Conservation (phyloP, 208 protist genomes). For the Naegleria lovaniensis region DNA sequence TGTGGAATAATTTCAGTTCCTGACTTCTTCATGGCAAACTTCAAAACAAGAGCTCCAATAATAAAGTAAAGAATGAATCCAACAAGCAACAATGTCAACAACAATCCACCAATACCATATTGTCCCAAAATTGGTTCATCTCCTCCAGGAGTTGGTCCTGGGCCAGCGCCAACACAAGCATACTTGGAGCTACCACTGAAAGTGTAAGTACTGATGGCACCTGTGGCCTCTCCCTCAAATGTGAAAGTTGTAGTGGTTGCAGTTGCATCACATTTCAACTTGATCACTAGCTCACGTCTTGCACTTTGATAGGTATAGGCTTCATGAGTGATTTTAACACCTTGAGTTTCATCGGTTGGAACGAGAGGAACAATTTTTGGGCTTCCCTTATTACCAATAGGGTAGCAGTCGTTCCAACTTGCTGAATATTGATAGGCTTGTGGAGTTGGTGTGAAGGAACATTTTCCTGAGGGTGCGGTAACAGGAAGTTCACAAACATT, state of each 20-base stretch:
- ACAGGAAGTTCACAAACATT: neutral
- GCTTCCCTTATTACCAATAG: neutral
- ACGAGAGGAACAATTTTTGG: neutral
- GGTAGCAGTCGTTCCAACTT: neutral
- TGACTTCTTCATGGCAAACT: neutral
- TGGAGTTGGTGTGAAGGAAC: neutral
- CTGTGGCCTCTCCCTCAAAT: neutral
- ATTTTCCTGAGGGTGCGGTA: neutral
- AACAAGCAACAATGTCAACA: neutral
- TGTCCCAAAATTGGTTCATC: neutral
- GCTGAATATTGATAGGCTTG: neutral
- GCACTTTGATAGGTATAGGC: neutral
- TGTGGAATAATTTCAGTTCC: constrained; percentile 8
- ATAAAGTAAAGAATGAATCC: constrained; percentile 21
- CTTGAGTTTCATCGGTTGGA: neutral
- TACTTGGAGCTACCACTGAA: neutral
- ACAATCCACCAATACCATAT: constrained; percentile 13
- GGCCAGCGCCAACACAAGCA: neutral
- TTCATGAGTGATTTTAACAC: neutral
- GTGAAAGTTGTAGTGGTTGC: neutral
- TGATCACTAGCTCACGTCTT: neutral
- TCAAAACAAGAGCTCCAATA: neutral
- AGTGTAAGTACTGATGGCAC: neutral
- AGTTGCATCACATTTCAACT: neutral
- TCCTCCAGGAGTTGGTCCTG: neutral